Conservation (phyloP, 805 yeast genomes). For the Metschnikowia corniflorae region DNA sequence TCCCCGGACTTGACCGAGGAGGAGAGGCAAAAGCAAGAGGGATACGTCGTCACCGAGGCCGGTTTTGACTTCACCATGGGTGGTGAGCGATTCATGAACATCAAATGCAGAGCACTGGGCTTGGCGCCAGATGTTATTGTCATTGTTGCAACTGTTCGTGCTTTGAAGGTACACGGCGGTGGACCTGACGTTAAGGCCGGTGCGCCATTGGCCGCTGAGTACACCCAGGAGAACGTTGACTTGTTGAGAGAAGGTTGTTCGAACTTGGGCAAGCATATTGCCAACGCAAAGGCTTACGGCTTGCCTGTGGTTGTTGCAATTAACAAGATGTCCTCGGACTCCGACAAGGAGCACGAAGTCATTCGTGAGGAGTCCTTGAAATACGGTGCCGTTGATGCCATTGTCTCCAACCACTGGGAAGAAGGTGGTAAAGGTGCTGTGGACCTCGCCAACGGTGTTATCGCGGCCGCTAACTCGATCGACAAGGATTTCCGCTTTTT, state of each 20-base stretch:
- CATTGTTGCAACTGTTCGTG: slow-evolving; percentile 81
- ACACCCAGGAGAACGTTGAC: slow-evolving; percentile 67
- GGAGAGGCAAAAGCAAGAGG: slow-evolving; percentile 49
- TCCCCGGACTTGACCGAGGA: slow-evolving; percentile 42
- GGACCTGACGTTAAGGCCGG: slow-evolving; percentile 88
- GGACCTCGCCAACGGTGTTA: slow-evolving; percentile 67
- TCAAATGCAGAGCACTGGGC: slow-evolving; percentile 81
- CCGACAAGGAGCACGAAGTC: slow-evolving; percentile 63
- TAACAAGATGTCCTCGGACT: slow-evolving; percentile 72
- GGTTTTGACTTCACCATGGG: slow-evolving; percentile 93
- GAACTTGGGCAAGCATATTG: slow-evolving; percentile 73
- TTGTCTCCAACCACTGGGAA: slow-evolving; percentile 83
- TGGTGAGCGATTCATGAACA: slow-evolving; percentile 81
- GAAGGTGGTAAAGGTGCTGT: slow-evolving; percentile 82
- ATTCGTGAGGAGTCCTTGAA: slow-evolving; percentile 63
- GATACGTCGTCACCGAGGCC: slow-evolving; percentile 83
- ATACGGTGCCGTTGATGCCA: slow-evolving; percentile 79
- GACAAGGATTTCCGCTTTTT: slow-evolving; percentile 48
- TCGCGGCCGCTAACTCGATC: slow-evolving; percentile 52
- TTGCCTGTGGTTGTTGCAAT: slow-evolving; percentile 81
- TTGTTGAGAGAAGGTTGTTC: slow-evolving; percentile 67
- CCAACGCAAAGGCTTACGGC: slow-evolving; percentile 68
- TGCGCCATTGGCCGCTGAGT: slow-evolving; percentile 70
- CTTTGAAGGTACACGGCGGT: slow-evolving; percentile 83
- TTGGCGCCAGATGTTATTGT: slow-evolving; percentile 73